Evolutionary conservation across 1,139 yeast genomes (phyloP), one percentile per base, ranked within the genome.

Genomic region (Hyphopichia khmerensis): DNA sequence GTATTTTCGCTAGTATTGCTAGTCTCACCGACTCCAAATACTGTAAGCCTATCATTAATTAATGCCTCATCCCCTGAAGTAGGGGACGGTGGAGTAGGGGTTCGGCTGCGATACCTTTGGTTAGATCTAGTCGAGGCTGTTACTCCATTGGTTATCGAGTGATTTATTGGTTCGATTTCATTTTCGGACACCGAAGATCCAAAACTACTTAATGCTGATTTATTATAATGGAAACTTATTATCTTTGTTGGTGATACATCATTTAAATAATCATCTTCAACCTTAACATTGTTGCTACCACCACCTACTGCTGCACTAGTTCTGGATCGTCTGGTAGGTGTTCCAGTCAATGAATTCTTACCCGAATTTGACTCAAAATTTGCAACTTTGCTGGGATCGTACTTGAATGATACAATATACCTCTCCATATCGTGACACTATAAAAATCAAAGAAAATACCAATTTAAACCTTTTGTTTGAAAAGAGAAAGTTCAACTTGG

Each of bases 221-320:
- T 26, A 11, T 26, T 26, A 33, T 46, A 46, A 17, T 47, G 52
- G 14, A 51, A 40, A 10, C 40, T 45, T 9, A 48, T 49, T 4
- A 48, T 39, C 39, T 43, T 47, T 24, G 51, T 41, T 6, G 55
- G 52, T 15, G 49, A 37, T 10, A 39, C 31, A 15, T 24, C 30
- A 3, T 8, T 7, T 3, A 4, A 26, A 8, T 7, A 26, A 26
- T 9, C 10, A 16, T 23, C 27, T 17, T 33, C 23, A 4, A 6
- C 24, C 6, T 17, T 18, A 14, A 13, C n/a, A 6, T 30, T 14
- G 17, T 9, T 30, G 17, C 10, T 16, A 10, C n/a, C n/a, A 17
- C 18, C 18, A 15, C 8, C 8, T 16, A 11, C 7, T 32, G n/a
- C 29, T 8, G n/a, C 13, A 26, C 29, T 26, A 11, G 5, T 18